phyloP scores from a whole-genome alignment of 1,139 yeast genomes.

The Candida sp. region DNA sequence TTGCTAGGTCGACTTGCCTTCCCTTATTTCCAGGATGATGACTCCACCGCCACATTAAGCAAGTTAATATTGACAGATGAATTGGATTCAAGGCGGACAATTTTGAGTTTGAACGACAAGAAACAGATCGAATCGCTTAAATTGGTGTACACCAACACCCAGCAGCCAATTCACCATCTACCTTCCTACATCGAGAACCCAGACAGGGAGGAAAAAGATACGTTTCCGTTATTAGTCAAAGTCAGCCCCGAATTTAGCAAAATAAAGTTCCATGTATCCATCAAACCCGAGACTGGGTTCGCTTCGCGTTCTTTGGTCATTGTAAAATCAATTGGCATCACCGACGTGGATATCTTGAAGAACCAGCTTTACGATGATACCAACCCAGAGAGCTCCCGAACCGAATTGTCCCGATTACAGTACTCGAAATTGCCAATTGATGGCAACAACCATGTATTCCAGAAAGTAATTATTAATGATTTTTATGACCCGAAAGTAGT shows the following conservation, averaged over 20 bases:
- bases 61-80: constrained; percentile 27
- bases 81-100: constrained; percentile 22
- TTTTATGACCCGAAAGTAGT: constrained; percentile 21
- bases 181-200: constrained; percentile 30
- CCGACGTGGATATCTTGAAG: constrained; percentile 10
- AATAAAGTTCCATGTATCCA: constrained; percentile 31
- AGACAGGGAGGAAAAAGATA: constrained; percentile 5
- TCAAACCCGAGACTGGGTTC: constrained; percentile 16
- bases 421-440: constrained; percentile 32
- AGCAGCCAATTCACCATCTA: constrained; percentile 17
- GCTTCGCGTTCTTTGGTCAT: constrained; percentile 26
- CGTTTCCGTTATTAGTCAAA: constrained; percentile 31
- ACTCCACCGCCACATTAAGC: constrained; percentile 22
- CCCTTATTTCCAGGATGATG: constrained; percentile 26
- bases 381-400: constrained; percentile 2
- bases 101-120: constrained; percentile 20
- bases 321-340: constrained; percentile 22
- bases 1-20: constrained; percentile 21
- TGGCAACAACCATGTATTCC: constrained; percentile 19
- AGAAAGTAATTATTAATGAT: constrained; percentile 37
- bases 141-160: constrained; percentile 17
- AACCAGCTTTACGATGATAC: constrained; percentile 10
- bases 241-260: constrained; percentile 24
- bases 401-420: constrained; percentile 29
- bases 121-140: constrained; percentile 19